A percentile compares a stretch with the other conserved stretches of the same genome.
Evolutionary conservation across 768 basidiomycete genomes (phyloP).

Genomic region (Tylopilus rubrobrunneus): DNA sequence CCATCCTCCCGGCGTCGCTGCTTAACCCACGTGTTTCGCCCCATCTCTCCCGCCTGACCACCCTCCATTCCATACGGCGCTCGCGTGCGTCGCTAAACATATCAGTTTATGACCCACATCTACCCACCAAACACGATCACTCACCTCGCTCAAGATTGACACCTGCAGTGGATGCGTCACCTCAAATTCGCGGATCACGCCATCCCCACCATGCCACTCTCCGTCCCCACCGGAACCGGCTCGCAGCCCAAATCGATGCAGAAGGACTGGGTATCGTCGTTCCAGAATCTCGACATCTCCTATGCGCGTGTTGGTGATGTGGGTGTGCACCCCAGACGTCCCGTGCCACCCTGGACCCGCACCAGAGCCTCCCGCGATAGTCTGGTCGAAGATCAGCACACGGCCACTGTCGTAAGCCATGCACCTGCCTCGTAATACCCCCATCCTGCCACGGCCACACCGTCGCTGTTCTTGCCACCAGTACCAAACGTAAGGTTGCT

Average conservation of each 20-base stretch:
- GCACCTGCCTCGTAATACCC: slow-evolving; percentile 76
- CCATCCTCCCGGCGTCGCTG: slow-evolving; percentile 61
- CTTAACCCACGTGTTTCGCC: slow-evolving; percentile 88
- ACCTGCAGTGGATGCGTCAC: slow-evolving; percentile 80
- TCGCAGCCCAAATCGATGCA: slow-evolving; percentile 80
- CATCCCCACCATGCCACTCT: slow-evolving; percentile 77
- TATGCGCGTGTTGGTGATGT: slow-evolving; percentile 90
- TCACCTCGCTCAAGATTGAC: slow-evolving; percentile 82
- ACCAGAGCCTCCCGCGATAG: slow-evolving; percentile 91
- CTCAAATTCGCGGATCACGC: slow-evolving; percentile 80
- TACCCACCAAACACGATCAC: slow-evolving; percentile 6
- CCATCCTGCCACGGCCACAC: slow-evolving; percentile 75
- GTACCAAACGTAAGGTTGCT: slow-evolving; percentile 88
- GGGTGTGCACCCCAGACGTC: slow-evolving; percentile 89
- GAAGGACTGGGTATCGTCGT: slow-evolving; percentile 86
- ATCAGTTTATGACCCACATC: background rate
- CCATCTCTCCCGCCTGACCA: slow-evolving; percentile 65
- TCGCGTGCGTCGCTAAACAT: slow-evolving; percentile 66
- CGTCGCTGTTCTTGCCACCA: slow-evolving; percentile 82
- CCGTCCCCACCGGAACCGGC: slow-evolving; percentile 67
- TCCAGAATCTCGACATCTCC: slow-evolving; percentile 94
- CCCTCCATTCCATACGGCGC: slow-evolving; percentile 87
- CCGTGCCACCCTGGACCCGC: slow-evolving; percentile 90
- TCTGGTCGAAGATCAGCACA: slow-evolving; percentile 35
- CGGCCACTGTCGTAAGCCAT: background rate